A percentile compares a stretch with the other conserved stretches of the same genome.
These are phyloP conservation scores for Nigrospora sphaerica DNA, from an alignment of 2,329 filamentous ascomycete species.

Conservation along the genomic window DNA sequence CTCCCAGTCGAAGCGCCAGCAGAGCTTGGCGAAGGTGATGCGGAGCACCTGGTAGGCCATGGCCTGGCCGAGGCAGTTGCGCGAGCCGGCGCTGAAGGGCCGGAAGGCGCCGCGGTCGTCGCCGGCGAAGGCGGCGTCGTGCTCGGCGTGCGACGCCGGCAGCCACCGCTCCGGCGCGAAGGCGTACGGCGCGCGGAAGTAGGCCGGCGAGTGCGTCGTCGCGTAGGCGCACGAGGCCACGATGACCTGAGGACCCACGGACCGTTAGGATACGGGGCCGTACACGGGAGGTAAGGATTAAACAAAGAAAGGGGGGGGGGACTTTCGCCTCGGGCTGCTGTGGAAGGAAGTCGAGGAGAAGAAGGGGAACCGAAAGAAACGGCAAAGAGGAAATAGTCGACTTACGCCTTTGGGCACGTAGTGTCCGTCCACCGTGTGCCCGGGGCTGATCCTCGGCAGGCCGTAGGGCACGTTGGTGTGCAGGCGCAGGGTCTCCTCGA, in stretches of 20 bases:
- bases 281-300: neutral
- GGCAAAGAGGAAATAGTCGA: neutral
- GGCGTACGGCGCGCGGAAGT: neutral
- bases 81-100: neutral
- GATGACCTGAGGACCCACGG: neutral
- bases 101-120: neutral
- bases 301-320: too few species aligned
- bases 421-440: constrained; percentile 11
- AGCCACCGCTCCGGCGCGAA: neutral
- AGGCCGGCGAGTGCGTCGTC: neutral
- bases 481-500: neutral
- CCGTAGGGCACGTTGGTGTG: constrained; percentile 2
- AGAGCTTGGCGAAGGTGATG: neutral
- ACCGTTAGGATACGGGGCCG: neutral
- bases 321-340: too few species aligned
- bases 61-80: neutral
- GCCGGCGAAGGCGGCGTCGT: neutral
- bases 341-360: too few species aligned
- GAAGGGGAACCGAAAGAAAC: too few species aligned
- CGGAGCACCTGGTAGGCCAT: neutral
- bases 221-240: neutral
- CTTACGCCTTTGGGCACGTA: constrained; percentile 5
- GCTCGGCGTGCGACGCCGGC: neutral
- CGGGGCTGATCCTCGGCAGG: constrained; percentile 12
- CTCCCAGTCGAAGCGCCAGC: neutral